Base-by-base conservation (phyloP, 352 stramenopile species). In the Globisporangium orthogonon region DNA sequence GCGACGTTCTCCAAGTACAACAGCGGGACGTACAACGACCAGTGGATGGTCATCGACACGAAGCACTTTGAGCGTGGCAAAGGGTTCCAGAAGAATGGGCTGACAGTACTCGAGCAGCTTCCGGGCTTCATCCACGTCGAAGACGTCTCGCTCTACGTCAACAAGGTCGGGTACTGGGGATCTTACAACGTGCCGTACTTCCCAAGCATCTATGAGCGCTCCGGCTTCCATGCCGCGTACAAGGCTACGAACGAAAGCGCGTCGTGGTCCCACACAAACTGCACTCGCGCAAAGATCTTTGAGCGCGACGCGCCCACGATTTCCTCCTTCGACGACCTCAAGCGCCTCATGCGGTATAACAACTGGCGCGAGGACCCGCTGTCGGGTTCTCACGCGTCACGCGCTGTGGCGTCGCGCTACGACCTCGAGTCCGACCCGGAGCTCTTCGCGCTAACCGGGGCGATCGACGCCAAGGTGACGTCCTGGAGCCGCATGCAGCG, bases 121-220 rank as follows among this genome's bases (percentile, higher is more conserved):
- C 86, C 81, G 1, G 82, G 70, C 1, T 57, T 74, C 23, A 70
- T 91, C 31, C 63, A 83, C 45, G 62, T 67, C 11, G 63, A 69
- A 23, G 83, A 94, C 49, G 55, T 90, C 47, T 89, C 86, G 1
- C 45, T 51, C 1, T 40, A 67, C 7, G 59, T 91, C 35, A 80
- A 84, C 49, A n/a, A 49, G 7, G 56, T 73, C 14, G 80, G 81
- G 10, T 95, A 88, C 65, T 94, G 82, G 79, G 70, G 65, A 5
- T 88, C 70, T 4, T 93, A 91, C 70, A 95, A 93, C 60, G 77
- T 93, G n/a, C 82, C 86, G 3, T 94, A 86, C 65, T 91, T 89
- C 48, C 37, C 53, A 0, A 65, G 65, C 17, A 74, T 89, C 31
- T 93, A 91, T 60, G 49, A 73, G 37, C 57, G 62, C 18, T 82